phyloP scores from a whole-genome alignment of 75 land plant genomes.

The Azolla pinnata region DNA sequence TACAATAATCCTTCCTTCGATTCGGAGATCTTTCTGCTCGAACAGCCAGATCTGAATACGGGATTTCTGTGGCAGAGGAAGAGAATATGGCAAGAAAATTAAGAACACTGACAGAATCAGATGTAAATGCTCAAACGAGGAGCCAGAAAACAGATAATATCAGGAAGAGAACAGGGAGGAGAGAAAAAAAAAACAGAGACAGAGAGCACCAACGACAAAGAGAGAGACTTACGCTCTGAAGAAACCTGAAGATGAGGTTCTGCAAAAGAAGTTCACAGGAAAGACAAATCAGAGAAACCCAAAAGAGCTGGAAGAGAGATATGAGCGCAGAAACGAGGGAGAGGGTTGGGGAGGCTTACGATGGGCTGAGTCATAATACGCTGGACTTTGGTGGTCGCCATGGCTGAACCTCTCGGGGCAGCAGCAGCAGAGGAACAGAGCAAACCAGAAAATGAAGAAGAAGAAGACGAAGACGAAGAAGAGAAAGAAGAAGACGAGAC shows the following conservation, averaged over 20 bases:
- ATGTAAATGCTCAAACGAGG: background rate
- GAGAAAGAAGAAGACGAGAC: too few relatives aligned
- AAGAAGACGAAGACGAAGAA: too few relatives aligned
- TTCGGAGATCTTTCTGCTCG: slow-evolving; percentile 86
- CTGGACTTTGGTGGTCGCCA: slow-evolving; percentile 69
- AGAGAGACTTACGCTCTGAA: slow-evolving; percentile 49
- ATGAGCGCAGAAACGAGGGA: background rate
- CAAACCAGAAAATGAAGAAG: too few relatives aligned
- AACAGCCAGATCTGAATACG: slow-evolving; percentile 93
- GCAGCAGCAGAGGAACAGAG: too few relatives aligned
- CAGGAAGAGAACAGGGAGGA: background rate
- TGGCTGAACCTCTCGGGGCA: too few relatives aligned
- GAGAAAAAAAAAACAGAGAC: background rate
- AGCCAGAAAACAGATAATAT: background rate
- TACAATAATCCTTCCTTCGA: slow-evolving; percentile 88
- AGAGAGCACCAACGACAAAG: slow-evolving; percentile 1
- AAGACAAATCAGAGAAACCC: background rate
- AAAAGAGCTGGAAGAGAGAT: background rate
- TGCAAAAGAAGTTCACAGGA: slow-evolving; percentile 11
- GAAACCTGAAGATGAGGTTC: slow-evolving; percentile 70
- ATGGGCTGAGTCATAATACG: slow-evolving; percentile 86
- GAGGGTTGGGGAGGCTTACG: slow-evolving; percentile 14
- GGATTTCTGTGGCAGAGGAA: slow-evolving; percentile 42
- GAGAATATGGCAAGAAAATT: background rate
- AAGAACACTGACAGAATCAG: too few relatives aligned